These are phyloP conservation scores for Penicillium sp. DNA, from an alignment of 2,329 filamentous ascomycete genomes.

Conservation along the genomic window DNA sequence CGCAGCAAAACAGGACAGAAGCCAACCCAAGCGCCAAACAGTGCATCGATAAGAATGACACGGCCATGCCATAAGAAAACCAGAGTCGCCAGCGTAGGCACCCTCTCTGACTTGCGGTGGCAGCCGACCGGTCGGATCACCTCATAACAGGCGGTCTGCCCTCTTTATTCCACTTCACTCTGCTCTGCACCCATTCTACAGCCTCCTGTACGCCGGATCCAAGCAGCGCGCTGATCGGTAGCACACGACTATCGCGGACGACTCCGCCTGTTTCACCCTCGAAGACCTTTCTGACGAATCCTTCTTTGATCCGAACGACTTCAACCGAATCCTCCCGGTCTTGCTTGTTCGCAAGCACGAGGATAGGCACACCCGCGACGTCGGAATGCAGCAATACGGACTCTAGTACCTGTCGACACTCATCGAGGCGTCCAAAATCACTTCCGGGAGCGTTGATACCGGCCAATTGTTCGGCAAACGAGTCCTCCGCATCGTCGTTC, in stretches of 20 bases:
- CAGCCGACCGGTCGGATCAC: conserved; percentile 50
- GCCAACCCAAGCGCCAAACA: conserved; percentile 16
- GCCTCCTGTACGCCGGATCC: conserved; percentile 85
- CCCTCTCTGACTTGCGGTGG: background rate
- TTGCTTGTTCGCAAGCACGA: conserved; percentile 97
- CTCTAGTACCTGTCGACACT: conserved; percentile 88
- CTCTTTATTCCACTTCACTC: conserved; percentile 97
- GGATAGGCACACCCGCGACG: conserved; percentile 85
- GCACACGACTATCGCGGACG: conserved; percentile 86
- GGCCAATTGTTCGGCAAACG: conserved; percentile 41
- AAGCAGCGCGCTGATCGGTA: conserved; percentile 88
- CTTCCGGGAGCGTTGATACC: conserved; percentile 42
- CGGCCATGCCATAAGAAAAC: background rate
- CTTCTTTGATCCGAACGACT: conserved; percentile 96
- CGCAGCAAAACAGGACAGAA: conserved; percentile 7
- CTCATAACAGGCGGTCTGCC: conserved; percentile 89
- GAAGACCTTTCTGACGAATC: conserved; percentile 91
- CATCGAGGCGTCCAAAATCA: conserved; percentile 68
- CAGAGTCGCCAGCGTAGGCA: background rate
- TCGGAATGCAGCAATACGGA: conserved; percentile 86
- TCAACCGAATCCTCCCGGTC: conserved; percentile 97
- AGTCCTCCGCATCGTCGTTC: background rate
- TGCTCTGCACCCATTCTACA: conserved; percentile 92
- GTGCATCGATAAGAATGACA: background rate
- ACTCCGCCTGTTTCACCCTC: conserved; percentile 87